Evolutionary conservation across 352 stramenopile genomes (phyloP).

Genomic region (Blastocystis sp.): DNA sequence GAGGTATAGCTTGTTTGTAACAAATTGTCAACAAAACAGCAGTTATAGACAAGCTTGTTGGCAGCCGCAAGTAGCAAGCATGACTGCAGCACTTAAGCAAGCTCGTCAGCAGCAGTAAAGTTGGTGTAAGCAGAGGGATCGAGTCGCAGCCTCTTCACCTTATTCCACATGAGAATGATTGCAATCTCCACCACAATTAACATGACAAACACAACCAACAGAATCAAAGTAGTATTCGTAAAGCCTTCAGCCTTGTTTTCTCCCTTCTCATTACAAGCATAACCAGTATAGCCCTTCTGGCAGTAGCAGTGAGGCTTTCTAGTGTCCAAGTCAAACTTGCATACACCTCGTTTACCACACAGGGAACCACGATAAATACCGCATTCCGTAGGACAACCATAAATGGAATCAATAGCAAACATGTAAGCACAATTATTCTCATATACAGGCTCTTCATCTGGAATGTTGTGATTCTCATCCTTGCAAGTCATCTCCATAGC

Average conservation of each 20-base stretch:
- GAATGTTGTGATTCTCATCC: constrained; percentile 39
- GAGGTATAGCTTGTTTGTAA: not conserved
- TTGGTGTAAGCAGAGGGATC: constrained; percentile 59
- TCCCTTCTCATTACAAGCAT: constrained; percentile 42
- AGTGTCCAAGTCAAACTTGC: constrained; percentile 57
- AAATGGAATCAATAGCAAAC: constrained; percentile 42
- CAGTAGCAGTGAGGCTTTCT: constrained; percentile 56
- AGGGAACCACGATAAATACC: not conserved
- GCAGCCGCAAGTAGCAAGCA: not conserved
- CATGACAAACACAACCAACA: constrained; percentile 30
- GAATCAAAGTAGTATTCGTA: constrained; percentile 51
- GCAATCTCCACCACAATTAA: constrained; percentile 39
- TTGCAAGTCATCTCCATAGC: constrained; percentile 24
- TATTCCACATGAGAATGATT: constrained; percentile 47
- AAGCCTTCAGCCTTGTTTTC: constrained; percentile 59
- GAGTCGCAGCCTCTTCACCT: constrained; percentile 50
- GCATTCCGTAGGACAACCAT: constrained; percentile 57
- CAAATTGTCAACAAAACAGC: not conserved
- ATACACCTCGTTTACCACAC: constrained; percentile 40
- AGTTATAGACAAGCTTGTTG: not conserved
- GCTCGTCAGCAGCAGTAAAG: constrained; percentile 50
- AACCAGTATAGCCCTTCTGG: constrained; percentile 48
- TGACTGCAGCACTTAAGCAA: constrained; percentile 20
- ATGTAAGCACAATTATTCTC: constrained; percentile 16
- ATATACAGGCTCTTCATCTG: constrained; percentile 13